Evolutionary conservation across 495 filamentous ascomycete species (phyloP), one percentile per base, ranked within the genome.

Genomic region (Echria macrotheca): DNA sequence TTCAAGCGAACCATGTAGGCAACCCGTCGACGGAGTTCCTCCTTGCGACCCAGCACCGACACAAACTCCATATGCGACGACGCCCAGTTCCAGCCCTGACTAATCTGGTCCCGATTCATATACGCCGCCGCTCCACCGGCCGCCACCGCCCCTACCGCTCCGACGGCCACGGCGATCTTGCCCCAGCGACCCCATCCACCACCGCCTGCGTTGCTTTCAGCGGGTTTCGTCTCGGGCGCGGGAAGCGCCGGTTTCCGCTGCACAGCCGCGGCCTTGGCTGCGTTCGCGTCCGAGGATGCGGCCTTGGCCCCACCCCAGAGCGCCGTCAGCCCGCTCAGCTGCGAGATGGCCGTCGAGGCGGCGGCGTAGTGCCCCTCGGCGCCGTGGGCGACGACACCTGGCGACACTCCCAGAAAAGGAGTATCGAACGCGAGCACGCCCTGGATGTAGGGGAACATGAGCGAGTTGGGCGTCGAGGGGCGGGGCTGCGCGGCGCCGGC

Each of bases 371-470:
- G 89, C 4, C 75, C 80, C 64, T 96, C 89, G 8, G 90, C 91
- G 15, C 86, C 84, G 59, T 96, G 85, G 3, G 91, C 90, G 4
- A 96, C 81, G 0, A 96, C 87, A 18, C 86, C 83, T 0, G 93
- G 90, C 5, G 86, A 80, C 49, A 98, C 89, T 15, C 93, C 91
- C 0, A 98, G 76, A 55, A 84, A 98, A 2, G 93, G 93, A 0
- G 93, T 98, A 67, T 98, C 93, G 63, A 97, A 96, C 26, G 91
- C 89, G 18, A 97, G 78, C 21, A 97, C 77, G 44, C 87, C 93
- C 59, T 88, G 84, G 52, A 98, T 73, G 59, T 80, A 81, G 15
- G 81, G 82, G 56, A 85, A 86, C 75, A 85, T 81, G 55, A 81
- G 67, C 12, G 53, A 45, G 49, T 61, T 72, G 15, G 69, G 58